A percentile compares a stretch with the other conserved stretches of the same genome.
Conservation (phyloP, 2,329 filamentous ascomycete genomes). For the Nemania sp. region DNA sequence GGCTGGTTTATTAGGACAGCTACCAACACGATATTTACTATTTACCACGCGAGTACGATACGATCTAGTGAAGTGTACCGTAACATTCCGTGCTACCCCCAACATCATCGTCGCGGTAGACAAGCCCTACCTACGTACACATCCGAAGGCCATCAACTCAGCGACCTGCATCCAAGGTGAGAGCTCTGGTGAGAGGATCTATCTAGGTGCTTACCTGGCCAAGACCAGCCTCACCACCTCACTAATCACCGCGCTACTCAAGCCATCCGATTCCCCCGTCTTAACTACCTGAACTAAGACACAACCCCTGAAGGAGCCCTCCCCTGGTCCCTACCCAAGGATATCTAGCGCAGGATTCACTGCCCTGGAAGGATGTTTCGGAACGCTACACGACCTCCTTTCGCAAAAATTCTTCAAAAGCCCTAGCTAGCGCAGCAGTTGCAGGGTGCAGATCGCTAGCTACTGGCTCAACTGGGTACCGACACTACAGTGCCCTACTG, state of each 20-base stretch:
- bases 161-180: slow-evolving; percentile 2
- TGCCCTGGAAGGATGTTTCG: slow-evolving; percentile 10
- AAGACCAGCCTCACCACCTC: background rate
- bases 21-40: background rate
- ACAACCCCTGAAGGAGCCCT: slow-evolving; percentile 15
- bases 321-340: background rate
- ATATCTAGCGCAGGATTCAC: slow-evolving; percentile 13
- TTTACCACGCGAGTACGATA: background rate
- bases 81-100: background rate
- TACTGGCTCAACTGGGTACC: too few relatives aligned
- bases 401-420: background rate
- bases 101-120: background rate
- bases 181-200: slow-evolving; percentile 2
- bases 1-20: background rate
- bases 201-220: slow-evolving; percentile 3
- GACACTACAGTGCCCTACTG: background rate
- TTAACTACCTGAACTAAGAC: background rate
- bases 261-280: slow-evolving; percentile 19
- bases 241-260: slow-evolving; percentile 5
- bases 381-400: background rate
- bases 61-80: background rate
- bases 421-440: background rate
- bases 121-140: background rate
- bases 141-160: background rate
- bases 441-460: background rate